These are phyloP conservation scores for Wallacemonas rigidus DNA, from an alignment of 208 protist species.

Conservation along the genomic window DNA sequence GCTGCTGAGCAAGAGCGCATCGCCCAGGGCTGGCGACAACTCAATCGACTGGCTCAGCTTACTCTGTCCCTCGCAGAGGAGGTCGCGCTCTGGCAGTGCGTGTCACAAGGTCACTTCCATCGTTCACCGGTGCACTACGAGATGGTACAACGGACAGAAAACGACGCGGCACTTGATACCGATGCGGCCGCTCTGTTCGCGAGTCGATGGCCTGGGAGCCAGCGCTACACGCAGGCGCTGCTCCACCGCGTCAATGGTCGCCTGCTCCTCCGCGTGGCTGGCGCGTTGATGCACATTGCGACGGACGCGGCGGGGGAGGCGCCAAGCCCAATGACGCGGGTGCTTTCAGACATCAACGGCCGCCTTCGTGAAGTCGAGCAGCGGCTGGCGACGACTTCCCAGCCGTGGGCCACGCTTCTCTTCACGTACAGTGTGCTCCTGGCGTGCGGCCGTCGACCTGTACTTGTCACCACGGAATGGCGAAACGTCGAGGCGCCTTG, in stretches of 20 bases:
- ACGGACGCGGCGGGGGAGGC: background rate
- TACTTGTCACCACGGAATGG: background rate
- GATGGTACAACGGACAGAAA: background rate
- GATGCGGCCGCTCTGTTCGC: background rate
- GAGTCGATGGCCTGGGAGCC: background rate
- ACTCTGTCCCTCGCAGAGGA: conserved; percentile 2
- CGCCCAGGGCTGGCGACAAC: background rate
- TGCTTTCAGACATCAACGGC: background rate
- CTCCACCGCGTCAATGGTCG: conserved; percentile 7
- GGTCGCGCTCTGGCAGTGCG: conserved; percentile 5
- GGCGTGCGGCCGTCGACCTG: background rate
- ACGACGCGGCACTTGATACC: background rate
- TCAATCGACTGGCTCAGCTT: background rate
- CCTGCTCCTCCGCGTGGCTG: background rate
- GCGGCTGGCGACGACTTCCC: background rate
- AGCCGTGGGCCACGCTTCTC: background rate
- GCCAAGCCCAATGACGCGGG: background rate
- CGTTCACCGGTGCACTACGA: background rate
- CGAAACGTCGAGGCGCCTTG: too few relatives aligned
- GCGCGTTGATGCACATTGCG: background rate
- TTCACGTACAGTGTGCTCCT: conserved; percentile 9
- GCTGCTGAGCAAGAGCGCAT: background rate
- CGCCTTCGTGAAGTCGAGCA: background rate
- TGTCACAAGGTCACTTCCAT: background rate
- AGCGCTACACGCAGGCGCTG: background rate